phyloP scores from a whole-genome alignment of 208 protist genomes.

The Wallacemonas rigidus region DNA sequence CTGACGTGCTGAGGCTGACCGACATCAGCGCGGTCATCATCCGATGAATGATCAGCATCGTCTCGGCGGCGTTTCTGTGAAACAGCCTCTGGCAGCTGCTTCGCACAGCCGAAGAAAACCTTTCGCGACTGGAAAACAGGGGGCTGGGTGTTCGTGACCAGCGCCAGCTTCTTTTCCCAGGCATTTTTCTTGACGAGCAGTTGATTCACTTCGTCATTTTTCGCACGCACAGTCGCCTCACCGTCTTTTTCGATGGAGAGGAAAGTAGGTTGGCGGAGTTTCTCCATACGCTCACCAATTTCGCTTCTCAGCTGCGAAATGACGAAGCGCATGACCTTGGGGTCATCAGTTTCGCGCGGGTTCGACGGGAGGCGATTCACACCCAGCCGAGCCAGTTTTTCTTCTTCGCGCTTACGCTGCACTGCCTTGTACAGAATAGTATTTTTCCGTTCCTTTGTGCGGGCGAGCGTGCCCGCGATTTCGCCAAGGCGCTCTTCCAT shows the following conservation, averaged over 20 bases:
- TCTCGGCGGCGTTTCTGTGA: slow-evolving; percentile 26
- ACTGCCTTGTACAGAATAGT: slow-evolving; percentile 81
- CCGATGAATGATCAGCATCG: not conserved
- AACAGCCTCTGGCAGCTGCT: slow-evolving; percentile 60
- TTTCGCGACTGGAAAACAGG: slow-evolving; percentile 29
- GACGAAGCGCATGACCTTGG: slow-evolving; percentile 67
- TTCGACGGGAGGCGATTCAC: slow-evolving; percentile 69
- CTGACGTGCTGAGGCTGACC: not conserved
- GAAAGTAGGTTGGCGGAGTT: slow-evolving; percentile 48
- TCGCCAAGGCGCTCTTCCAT: slow-evolving; percentile 84
- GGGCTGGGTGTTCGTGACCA: slow-evolving; percentile 26
- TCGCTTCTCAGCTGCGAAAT: slow-evolving; percentile 70
- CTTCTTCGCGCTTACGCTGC: slow-evolving; percentile 60
- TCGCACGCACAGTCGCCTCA: slow-evolving; percentile 62
- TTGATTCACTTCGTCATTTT: slow-evolving; percentile 82
- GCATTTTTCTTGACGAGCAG: slow-evolving; percentile 56
- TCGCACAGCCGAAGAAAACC: slow-evolving; percentile 78
- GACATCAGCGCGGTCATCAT: slow-evolving; percentile 13
- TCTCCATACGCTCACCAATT: slow-evolving; percentile 73
- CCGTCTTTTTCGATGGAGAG: slow-evolving; percentile 78
- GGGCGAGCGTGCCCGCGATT: slow-evolving; percentile 85
- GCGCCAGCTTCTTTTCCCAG: slow-evolving; percentile 59
- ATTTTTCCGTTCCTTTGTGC: slow-evolving; percentile 76
- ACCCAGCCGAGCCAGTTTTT: slow-evolving; percentile 55
- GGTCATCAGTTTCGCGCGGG: slow-evolving; percentile 56